These are phyloP conservation scores for Euphrasia arctica DNA, from an alignment of 305 asterid species.

Conservation along the genomic window DNA sequence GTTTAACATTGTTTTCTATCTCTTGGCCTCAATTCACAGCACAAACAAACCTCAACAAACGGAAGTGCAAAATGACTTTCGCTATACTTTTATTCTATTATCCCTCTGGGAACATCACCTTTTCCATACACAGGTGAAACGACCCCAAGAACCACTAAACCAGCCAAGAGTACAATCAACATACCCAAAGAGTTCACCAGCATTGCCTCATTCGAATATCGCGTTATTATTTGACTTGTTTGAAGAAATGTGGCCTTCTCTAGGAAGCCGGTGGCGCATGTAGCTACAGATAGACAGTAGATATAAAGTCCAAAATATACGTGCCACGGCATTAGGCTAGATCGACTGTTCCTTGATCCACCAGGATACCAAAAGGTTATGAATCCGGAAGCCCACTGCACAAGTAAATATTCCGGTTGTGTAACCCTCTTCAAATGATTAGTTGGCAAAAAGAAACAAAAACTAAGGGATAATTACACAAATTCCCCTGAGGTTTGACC, in stretches of 20 bases:
- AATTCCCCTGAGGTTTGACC: no score
- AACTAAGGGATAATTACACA: not conserved
- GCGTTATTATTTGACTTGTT: conserved; percentile 57
- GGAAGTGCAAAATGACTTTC: not conserved
- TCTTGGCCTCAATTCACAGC: not conserved
- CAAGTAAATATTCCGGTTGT: not conserved
- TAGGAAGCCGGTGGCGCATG: conserved; percentile 78
- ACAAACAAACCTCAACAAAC: not conserved
- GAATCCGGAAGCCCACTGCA: conserved; percentile 77
- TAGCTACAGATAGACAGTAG: conserved; percentile 65
- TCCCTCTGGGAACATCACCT: conserved; percentile 33
- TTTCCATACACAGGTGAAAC: conserved; percentile 50
- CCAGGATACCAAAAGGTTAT: conserved; percentile 90
- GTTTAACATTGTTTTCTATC: not conserved
- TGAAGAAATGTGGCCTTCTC: conserved; percentile 91
- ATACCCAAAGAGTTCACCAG: conserved; percentile 72
- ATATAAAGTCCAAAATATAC: conserved; percentile 63
- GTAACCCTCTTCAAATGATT: not conserved
- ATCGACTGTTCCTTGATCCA: conserved; percentile 65
- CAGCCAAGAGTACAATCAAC: conserved; percentile 67
- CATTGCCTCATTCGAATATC: conserved; percentile 78
- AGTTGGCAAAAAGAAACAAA: not conserved
- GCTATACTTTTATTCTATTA: conserved; percentile 21
- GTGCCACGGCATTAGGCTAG: conserved; percentile 74
- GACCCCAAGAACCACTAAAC: conserved; percentile 74